Evolutionary conservation across 2,329 filamentous ascomycete species (phyloP), one percentile per base, ranked within the genome.

Genomic region (Penicillium janthinellum): DNA sequence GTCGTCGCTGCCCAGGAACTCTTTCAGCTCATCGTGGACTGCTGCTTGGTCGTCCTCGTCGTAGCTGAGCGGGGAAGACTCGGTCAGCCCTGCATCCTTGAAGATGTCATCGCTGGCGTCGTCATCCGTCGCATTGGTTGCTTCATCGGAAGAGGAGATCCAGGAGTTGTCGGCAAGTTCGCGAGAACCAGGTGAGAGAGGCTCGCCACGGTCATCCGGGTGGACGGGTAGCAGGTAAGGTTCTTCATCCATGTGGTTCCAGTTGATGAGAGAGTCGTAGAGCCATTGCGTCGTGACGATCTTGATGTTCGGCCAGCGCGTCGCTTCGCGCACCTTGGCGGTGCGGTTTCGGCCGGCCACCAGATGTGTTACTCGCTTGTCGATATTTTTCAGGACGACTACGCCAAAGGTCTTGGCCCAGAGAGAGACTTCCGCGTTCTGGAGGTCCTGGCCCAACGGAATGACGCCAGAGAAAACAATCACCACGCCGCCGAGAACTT

Each of bases 211-310:
- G 66, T 92, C 89, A 17, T 88, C 85, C 0, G 89, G 86, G 54
- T 92, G 88, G 2, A 92, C 83, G n/a, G 89, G 83, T 49, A 96
- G 83, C n/a, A 90, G 80, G 70, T 94, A 96, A 0, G 89, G 88
- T 2, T 82, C 82, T 73, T 97, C 93, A 57, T 95, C 88, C 11
- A 96, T 81, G 58, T 86, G 88, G 63, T 85, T 82, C 95, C 95
- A 99, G 73, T 90, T 89, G 28, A 87, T 89, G 64, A 98, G 86
- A 57, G 89, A 96, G 66, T 93, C 90, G 35, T 88, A 84, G 34
- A 99, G 86, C 95, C 95, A 99, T 69, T 91, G 87, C 55, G 92
- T 90, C 67, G 89, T 92, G 50, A 99, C 95, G 59, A 99, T 96
- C 73, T 92, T 93, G 75, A 98, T 90, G 15, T 87, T 86, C 0